Evolutionary conservation across 2,329 filamentous ascomycete genomes (phyloP), one percentile per base, ranked within the genome.

Genomic region (Phialophora verrucosa): DNA sequence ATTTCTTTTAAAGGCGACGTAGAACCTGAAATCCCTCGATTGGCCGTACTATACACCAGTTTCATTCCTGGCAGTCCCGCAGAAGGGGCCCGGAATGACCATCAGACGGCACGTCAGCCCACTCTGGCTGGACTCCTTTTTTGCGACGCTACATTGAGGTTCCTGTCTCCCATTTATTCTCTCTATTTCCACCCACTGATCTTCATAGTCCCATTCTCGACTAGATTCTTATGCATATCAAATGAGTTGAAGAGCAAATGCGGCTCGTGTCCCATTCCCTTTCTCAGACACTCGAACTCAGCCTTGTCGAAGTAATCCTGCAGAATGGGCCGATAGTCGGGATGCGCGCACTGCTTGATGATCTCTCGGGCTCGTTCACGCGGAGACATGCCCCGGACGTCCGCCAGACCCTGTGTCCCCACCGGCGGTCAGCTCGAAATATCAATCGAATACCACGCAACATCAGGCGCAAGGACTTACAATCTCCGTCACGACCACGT

Each of bases 211-310:
- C 92, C 92, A 77, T 94, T 87, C 82, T 93, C 89, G 65, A 87
- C 81, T 67, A 96, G 79, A 70, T 92, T 91, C 84, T 89, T 89
- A 81, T 96, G 93, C 88, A 96, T 91, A 78, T 96, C 91, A 77
- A 96, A 96, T 55, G 85, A 84, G 80, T 96, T 91, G 85, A 89
- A 96, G 69, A 96, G 83, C 76, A 96, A 80, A 78, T 96, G 92
- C 29, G 93, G 93, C 84, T 96, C 91, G 79, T 96, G 92, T 23
- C 91, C 92, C 91, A 90, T 91, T 23, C 93, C 85, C 92, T 94
- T 78, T 84, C 86, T 66, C 78, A 96, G 79, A 77, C 92, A 95
- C 81, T 96, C 91, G 74, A 85, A 91, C 81, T 96, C 93, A 44
- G 93, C 92, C 78, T 90, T 91, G 71, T 93, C 88, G 70, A 93